Conservation (phyloP, 257 asterid species). For the Przewalskia tangutica region DNA sequence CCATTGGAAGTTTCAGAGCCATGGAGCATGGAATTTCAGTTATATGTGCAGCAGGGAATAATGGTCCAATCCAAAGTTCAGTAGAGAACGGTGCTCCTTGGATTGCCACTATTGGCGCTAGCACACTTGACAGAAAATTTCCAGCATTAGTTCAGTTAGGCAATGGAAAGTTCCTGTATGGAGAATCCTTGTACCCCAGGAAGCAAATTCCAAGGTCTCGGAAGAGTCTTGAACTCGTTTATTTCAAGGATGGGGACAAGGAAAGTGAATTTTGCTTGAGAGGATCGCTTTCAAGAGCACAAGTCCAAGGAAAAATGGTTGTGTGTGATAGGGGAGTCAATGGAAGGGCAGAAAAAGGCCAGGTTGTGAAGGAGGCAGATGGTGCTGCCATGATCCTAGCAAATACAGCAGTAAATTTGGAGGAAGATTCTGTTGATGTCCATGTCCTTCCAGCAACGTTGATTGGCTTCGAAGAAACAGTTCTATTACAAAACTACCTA, state of each 20-base stretch:
- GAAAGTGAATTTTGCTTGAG: conserved; percentile 64
- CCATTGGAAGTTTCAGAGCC: conserved; percentile 84
- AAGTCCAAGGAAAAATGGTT: conserved; percentile 64
- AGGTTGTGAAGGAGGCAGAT: conserved; percentile 71
- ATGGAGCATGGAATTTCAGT: conserved; percentile 83
- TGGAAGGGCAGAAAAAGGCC: conserved; percentile 85
- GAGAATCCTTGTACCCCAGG: conserved; percentile 83
- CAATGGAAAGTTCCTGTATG: conserved; percentile 50
- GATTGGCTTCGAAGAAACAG: conserved; percentile 60
- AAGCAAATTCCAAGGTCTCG: conserved; percentile 25
- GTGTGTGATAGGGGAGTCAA: conserved; percentile 80
- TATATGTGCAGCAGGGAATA: conserved; percentile 85
- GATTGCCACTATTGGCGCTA: conserved; percentile 80
- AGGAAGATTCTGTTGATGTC: conserved; percentile 80
- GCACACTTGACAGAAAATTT: conserved; percentile 72
- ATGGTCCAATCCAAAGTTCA: conserved; percentile 67
- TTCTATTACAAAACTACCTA: conserved; percentile 36
- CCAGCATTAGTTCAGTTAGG: conserved; percentile 65
- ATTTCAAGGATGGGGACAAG: conserved; percentile 36
- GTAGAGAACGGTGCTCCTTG: conserved; percentile 90
- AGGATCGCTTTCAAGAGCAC: conserved; percentile 57
- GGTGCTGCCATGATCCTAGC: conserved; percentile 74
- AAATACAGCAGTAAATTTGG: conserved; percentile 62
- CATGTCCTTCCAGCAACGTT: conserved; percentile 76
- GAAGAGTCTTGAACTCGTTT: conserved; percentile 56